phyloP scores from a whole-genome alignment of 2,329 filamentous ascomycete species.

The Aspergillus sp. region DNA sequence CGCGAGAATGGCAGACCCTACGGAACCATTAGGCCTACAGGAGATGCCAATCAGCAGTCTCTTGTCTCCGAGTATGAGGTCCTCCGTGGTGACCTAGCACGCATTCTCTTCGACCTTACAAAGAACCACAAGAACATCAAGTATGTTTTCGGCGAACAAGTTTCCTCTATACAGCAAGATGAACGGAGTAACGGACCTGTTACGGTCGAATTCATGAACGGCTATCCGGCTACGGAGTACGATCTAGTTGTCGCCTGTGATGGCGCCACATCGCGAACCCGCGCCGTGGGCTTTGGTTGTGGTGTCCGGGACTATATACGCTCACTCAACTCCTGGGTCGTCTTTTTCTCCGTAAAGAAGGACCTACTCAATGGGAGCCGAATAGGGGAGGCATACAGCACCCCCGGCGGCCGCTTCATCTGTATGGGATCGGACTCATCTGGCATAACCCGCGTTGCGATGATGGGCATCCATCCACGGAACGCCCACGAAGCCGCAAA shows the following conservation, averaged over 20 bases:
- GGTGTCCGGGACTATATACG: not conserved
- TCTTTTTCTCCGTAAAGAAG: too few relatives aligned
- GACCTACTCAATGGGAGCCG: too few relatives aligned
- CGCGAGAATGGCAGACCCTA: not conserved
- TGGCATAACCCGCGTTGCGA: too few relatives aligned
- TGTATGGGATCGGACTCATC: too few relatives aligned
- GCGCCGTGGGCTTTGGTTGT: not conserved
- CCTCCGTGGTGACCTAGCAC: not conserved
- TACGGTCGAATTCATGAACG: not conserved
- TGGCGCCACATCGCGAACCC: not conserved
- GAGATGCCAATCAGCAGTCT: not conserved
- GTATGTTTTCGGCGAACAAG: conserved; percentile 3
- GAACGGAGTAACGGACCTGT: too few relatives aligned
- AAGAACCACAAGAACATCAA: not conserved
- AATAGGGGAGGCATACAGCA: not conserved
- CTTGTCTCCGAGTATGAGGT: conserved; percentile 1
- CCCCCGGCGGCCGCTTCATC: not conserved
- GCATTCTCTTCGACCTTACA: not conserved
- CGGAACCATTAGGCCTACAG: not conserved
- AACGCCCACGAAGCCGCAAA: too few relatives aligned
- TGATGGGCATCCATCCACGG: too few relatives aligned
- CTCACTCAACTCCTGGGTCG: too few relatives aligned
- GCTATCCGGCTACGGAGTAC: not conserved
- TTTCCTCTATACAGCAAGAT: not conserved
- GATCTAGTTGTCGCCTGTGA: not conserved